Evolutionary conservation across 768 basidiomycete species (phyloP).

Genomic region (Lepiota brunneoincarnata): DNA sequence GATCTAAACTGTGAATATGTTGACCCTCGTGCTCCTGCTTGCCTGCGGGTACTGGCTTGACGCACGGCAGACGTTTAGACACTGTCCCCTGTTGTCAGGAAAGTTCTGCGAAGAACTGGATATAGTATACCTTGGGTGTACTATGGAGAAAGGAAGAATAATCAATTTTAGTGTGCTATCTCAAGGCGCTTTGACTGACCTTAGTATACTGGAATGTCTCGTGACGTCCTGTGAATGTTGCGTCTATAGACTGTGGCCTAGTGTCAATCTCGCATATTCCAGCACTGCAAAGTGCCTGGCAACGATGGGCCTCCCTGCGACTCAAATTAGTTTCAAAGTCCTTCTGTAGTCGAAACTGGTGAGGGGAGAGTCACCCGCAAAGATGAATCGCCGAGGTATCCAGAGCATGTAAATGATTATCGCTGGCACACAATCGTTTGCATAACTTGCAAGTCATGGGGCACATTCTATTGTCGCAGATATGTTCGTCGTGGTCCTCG

Average conservation of each 20-base stretch:
- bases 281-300: constrained; percentile 37
- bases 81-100: constrained; percentile 27
- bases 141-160: constrained; percentile 22
- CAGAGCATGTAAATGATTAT: constrained; percentile 53
- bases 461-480: constrained; percentile 51
- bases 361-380: constrained; percentile 43
- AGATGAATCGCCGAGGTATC: constrained; percentile 40
- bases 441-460: constrained; percentile 55
- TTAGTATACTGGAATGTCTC: constrained; percentile 67
- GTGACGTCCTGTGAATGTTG: constrained; percentile 57
- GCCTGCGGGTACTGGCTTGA: constrained; percentile 42
- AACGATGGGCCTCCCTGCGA: constrained; percentile 50
- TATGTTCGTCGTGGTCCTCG: constrained; percentile 41
- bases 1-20: constrained; percentile 47
- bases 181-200: constrained; percentile 25
- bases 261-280: constrained; percentile 63
- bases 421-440: constrained; percentile 45
- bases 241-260: constrained; percentile 55
- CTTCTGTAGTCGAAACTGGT: too few relatives aligned
- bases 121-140: constrained; percentile 48
- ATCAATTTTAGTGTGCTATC: background rate
- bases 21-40: constrained; percentile 39
- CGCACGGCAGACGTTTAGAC: constrained; percentile 48
- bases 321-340: background rate
- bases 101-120: background rate